Conservation (phyloP, 2,329 filamentous ascomycete genomes). For the Chaetothyriales sp. region DNA sequence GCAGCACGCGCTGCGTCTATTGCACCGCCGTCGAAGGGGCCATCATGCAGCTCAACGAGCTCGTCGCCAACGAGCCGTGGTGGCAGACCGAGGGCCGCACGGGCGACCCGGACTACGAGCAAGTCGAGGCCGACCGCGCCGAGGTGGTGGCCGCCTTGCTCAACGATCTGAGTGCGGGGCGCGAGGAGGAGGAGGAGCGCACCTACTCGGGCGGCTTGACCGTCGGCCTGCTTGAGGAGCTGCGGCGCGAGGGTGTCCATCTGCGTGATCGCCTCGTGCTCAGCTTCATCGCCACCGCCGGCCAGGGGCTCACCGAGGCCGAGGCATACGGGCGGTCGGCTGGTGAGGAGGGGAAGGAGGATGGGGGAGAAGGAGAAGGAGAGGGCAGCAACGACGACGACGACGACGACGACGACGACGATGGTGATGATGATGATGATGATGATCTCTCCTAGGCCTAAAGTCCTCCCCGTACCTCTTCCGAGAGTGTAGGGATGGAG, state of each 20-base stretch:
- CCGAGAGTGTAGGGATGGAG: no score
- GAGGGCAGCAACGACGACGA: neutral
- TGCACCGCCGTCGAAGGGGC: conserved; percentile 9
- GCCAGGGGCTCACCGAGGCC: neutral
- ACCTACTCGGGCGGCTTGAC: neutral
- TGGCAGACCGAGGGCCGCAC: conserved; percentile 9
- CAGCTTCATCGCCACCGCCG: neutral
- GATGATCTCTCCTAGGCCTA: neutral
- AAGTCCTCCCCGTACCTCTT: neutral
- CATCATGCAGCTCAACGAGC: conserved; percentile 4
- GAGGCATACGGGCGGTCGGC: no score
- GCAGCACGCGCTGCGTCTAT: neutral
- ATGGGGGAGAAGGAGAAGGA: neutral
- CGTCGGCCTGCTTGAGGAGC: neutral
- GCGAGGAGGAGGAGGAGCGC: conserved; percentile 1
- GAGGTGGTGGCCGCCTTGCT: conserved; percentile 10
- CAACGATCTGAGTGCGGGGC: neutral
- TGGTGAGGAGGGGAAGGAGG: neutral
- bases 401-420: neutral
- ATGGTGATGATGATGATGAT: neutral
- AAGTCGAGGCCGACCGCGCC: no score
- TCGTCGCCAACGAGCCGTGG: conserved; percentile 11
- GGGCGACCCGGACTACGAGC: conserved; percentile 7
- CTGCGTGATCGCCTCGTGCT: neutral
- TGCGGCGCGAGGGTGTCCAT: neutral